These are phyloP conservation scores for Candida ovalis DNA, from an alignment of 805 yeast genomes.

Conservation along the genomic window DNA sequence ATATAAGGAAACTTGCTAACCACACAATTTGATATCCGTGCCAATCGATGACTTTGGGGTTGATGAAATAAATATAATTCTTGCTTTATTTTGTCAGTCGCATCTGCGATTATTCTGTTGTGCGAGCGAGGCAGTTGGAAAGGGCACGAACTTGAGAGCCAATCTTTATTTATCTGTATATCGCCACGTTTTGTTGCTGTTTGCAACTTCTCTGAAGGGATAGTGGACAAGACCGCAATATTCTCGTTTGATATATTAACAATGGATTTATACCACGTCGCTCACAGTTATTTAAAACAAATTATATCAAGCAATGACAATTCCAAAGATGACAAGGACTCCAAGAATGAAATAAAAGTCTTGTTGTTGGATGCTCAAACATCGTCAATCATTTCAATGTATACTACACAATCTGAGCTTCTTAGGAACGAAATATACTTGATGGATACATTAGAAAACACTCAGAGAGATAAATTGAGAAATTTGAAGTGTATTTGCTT, in stretches of 20 bases:
- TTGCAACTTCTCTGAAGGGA: too few relatives aligned
- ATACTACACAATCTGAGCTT: slow-evolving; percentile 81
- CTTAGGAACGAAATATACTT: slow-evolving; percentile 81
- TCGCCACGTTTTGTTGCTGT: too few relatives aligned
- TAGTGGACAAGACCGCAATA: too few relatives aligned
- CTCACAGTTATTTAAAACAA: slow-evolving; percentile 40
- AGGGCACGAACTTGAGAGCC: too few relatives aligned
- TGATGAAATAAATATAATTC: too few relatives aligned
- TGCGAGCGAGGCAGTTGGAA: too few relatives aligned
- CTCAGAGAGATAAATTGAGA: slow-evolving; percentile 60
- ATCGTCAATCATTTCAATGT: slow-evolving; percentile 80
- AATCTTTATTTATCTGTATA: too few relatives aligned
- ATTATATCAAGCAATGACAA: slow-evolving; percentile 25
- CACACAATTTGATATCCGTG: too few relatives aligned
- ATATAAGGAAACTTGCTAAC: too few relatives aligned
- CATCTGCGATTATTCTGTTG: too few relatives aligned
- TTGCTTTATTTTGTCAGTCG: too few relatives aligned
- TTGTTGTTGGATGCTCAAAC: slow-evolving; percentile 77
- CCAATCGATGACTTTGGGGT: too few relatives aligned
- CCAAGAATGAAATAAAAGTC: slow-evolving; percentile 51
- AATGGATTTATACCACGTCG: slow-evolving; percentile 47
- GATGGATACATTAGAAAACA: slow-evolving; percentile 65
- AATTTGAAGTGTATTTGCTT: slow-evolving; percentile 81
- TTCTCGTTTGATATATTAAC: not conserved
- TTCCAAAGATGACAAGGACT: slow-evolving; percentile 21